Base-by-base conservation (phyloP, 495 filamentous ascomycete species). In the Thermochaetoides thermophila region DNA sequence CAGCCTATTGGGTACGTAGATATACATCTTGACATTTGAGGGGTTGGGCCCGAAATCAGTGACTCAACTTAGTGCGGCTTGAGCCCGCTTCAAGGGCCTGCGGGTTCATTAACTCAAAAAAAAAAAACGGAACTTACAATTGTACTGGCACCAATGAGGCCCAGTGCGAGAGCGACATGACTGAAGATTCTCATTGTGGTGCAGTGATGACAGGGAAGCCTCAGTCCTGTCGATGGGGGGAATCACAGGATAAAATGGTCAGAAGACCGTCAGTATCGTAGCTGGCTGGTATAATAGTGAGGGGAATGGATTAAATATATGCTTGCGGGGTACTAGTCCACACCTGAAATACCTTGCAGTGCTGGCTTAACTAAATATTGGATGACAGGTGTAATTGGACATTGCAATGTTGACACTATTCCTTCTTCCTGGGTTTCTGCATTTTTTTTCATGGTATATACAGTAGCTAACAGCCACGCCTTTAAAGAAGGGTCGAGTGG, bases 1-100 rank as follows among this genome's bases (percentile, higher is more conserved):
- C 12, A 73, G 57, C 21, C 60, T 68, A 33, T 46, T 53, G 4
- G 71, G 71, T 23, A 71, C 63, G 41, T 70, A 73, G 30, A 69
- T 59, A 45, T 63, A 74, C 66, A 74, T 69, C 31, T 49, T 51
- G 14, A 61, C 46, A 28, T 52, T 56, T 4, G 61, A 64, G 9
- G 66, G 60, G 24, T 54, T 58, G 34, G 50, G 42, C 4, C 50
- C 64, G 39, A 66, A 68, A 46, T 52, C 44, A 11, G 34, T 55
- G 30, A 65, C 57, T 21, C 16, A 31, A 4, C 1, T 14, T 21
- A 43, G 31, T 13, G 35, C 38, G 7, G 19, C 37, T 15, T 32
- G 22, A 7, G 29, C 37, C 23, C 37, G 29, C 18, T 29, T 32
- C 31, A 32, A 17, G 0, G 37, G 37, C 25, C 2, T 1, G 28